Evolutionary conservation across 441 rosid species (phyloP), one percentile per base, ranked within the genome.

Genomic region (Euphorbia celastroides): DNA sequence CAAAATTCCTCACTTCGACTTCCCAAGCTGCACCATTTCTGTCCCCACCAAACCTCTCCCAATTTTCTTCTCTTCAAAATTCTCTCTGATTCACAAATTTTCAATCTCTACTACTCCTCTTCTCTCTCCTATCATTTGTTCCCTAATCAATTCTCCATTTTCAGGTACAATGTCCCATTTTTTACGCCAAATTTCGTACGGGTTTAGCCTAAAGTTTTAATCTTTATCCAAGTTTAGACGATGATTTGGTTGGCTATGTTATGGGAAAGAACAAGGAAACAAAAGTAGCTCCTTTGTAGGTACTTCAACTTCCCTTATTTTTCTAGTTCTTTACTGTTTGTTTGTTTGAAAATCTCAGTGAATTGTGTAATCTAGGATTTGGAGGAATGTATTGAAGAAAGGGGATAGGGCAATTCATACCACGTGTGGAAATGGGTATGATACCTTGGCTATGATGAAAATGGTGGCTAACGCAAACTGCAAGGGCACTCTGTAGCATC

Each of bases 221-320:
- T 20, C 22, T 41, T 38, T 3, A 11, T 64, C 19, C 79, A 89
- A 96, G 92, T 38, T 26, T 84, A n/a, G 96, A 84, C 67, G 82
- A 81, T 80, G 87, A 75, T 46, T 75, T 93, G 72, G 81, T 85
- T 28, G 88, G 93, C 36, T 93, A 87, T 80, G 65, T 93, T 19
- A 70, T 86, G 77, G 97, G 97, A 68, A 84, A 66, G 78, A 90
- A 83, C 84, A 93, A 84, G 57, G 89, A 94, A 70, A 90, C 98
- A n/a, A 90, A 93, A 82, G 89, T 86, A 51, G 97, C 96, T 82
- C 98, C 86, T 73, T 72, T 83, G 97, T 90, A 70, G 76, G 88
- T 87, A 70, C 72, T 73, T 73, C 62, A 23, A 57, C 48, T 26
- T n/a, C 28, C 22, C 64, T 44, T 19, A 52, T 30, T 51, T 31